Evolutionary conservation across 768 basidiomycete species (phyloP).

Genomic region (Strobilomyces echinocephalus): DNA sequence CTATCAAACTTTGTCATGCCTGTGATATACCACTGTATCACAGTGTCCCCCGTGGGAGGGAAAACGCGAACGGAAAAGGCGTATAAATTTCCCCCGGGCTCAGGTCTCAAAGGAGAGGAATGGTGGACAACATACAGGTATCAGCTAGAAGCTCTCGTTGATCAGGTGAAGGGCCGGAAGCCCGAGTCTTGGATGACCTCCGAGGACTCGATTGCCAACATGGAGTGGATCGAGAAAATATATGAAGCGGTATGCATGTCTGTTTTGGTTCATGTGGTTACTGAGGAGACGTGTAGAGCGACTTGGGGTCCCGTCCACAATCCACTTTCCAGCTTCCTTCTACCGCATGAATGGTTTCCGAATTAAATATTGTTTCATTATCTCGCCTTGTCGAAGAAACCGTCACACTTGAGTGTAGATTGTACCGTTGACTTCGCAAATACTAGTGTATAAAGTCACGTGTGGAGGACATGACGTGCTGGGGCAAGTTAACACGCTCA

Average conservation of each 20-base stretch:
- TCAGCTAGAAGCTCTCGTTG: conserved; percentile 62
- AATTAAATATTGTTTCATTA: background rate
- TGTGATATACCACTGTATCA: conserved; percentile 46
- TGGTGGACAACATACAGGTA: conserved; percentile 56
- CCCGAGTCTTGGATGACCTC: conserved; percentile 51
- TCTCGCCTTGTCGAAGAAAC: background rate
- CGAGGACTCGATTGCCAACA: conserved; percentile 53
- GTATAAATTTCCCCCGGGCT: conserved; percentile 35
- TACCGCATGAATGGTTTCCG: conserved; percentile 1
- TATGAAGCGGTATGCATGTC: conserved; percentile 43
- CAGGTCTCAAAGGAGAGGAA: conserved; percentile 40
- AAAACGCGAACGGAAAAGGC: conserved; percentile 39
- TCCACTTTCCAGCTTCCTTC: conserved; percentile 25
- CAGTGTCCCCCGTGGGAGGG: conserved; percentile 32
- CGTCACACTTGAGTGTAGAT: background rate
- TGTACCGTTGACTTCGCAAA: too few relatives aligned
- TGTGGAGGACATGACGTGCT: too few relatives aligned
- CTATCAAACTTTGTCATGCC: conserved; percentile 42
- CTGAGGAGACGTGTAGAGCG: conserved; percentile 19
- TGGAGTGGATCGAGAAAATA: conserved; percentile 54
- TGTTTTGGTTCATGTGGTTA: background rate
- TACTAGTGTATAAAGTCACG: too few relatives aligned
- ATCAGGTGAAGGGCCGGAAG: conserved; percentile 47
- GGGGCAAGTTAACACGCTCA: too few relatives aligned
- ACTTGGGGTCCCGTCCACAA: conserved; percentile 33